Evolutionary conservation across 805 yeast species (phyloP).

Genomic region (Nakazawaea anatomiae): DNA sequence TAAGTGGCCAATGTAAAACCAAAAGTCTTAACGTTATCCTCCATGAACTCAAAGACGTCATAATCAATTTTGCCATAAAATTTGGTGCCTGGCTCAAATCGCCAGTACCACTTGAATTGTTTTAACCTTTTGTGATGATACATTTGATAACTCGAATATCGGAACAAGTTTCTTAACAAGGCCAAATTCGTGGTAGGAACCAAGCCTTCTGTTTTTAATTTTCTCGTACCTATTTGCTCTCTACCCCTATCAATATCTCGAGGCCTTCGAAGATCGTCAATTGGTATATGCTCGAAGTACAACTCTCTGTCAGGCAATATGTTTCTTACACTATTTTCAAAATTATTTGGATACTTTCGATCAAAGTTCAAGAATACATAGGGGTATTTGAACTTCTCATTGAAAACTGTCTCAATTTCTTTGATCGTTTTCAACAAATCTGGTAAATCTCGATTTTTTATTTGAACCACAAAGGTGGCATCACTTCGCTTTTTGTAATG

Average conservation of each 20-base stretch:
- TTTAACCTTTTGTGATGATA: constrained; percentile 63
- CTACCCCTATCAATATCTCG: constrained; percentile 38
- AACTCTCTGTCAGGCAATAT: constrained; percentile 35
- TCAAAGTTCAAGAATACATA: constrained; percentile 75
- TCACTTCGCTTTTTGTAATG: constrained; percentile 41
- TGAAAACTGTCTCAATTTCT: constrained; percentile 61
- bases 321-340: constrained; percentile 38
- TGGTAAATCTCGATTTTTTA: constrained; percentile 56
- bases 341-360: constrained; percentile 51
- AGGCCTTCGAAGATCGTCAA: constrained; percentile 59
- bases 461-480: constrained; percentile 71
- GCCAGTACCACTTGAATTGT: constrained; percentile 85
- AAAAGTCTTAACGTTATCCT: constrained; percentile 63
- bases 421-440: constrained; percentile 46
- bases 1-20: constrained; percentile 73
- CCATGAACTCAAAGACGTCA: constrained; percentile 79
- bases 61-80: constrained; percentile 73
- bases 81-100: constrained; percentile 81
- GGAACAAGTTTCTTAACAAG: constrained; percentile 85
- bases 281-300: constrained; percentile 41
- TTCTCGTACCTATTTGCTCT: constrained; percentile 16
- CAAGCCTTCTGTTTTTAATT: constrained; percentile 42
- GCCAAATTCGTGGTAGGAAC: constrained; percentile 58
- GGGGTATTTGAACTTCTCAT: constrained; percentile 68
- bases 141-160: constrained; percentile 82